phyloP scores from a whole-genome alignment of 495 filamentous ascomycete genomes.

The Stereocaulon alpinum region DNA sequence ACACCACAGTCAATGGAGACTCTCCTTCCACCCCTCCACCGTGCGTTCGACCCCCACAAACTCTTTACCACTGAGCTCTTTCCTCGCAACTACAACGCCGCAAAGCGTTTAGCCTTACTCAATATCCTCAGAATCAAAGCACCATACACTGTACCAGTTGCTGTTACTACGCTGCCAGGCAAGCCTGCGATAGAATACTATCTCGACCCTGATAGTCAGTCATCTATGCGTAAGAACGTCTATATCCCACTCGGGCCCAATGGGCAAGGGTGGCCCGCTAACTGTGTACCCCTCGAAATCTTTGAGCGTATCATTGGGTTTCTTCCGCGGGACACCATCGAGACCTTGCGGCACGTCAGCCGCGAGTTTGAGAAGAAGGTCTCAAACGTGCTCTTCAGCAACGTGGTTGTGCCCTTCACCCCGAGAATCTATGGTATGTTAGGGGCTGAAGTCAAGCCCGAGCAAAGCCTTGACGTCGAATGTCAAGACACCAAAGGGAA shows the following conservation, averaged over 20 bases:
- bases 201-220: background rate
- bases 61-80: conserved; percentile 12
- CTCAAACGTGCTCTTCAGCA: conserved; percentile 35
- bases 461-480: no score
- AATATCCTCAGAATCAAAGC: conserved; percentile 6
- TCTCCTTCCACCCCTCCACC: background rate
- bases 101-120: conserved; percentile 5
- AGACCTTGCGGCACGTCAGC: conserved; percentile 43
- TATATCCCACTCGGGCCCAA: conserved; percentile 6
- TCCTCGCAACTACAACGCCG: conserved; percentile 7
- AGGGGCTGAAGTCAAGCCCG: conserved; percentile 8
- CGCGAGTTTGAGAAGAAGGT: conserved; percentile 42
- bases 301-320: conserved; percentile 35
- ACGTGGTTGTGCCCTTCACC: conserved; percentile 44
- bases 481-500: background rate
- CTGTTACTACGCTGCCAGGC: background rate
- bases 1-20: background rate
- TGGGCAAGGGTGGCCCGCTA: conserved; percentile 30
- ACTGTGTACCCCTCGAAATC: conserved; percentile 39
- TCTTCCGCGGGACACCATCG: conserved; percentile 38
- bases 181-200: conserved; percentile 4
- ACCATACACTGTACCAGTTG: conserved; percentile 12
- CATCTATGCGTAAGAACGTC: background rate
- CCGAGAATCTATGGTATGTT: conserved; percentile 41
- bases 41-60: background rate